A percentile compares a stretch with the other conserved stretches of the same genome.
These are phyloP conservation scores for Diatrype stigma DNA, from an alignment of 2,329 filamentous ascomycete genomes.

Conservation along the genomic window DNA sequence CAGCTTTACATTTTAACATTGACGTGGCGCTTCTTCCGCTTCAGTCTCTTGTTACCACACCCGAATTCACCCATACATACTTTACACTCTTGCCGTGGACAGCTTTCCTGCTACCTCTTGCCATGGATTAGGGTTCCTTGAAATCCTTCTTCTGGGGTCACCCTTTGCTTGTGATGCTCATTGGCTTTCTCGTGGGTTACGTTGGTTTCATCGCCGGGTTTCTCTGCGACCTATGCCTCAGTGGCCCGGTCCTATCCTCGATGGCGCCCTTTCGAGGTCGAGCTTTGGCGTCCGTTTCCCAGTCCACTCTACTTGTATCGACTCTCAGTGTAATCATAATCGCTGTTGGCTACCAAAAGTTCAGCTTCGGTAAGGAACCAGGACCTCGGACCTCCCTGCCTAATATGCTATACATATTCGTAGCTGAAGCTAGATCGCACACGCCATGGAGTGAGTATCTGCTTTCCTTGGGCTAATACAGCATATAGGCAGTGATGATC, in stretches of 20 bases:
- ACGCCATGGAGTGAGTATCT: background rate
- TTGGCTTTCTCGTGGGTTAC: background rate
- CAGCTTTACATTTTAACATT: too few species aligned
- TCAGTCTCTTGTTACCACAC: too few species aligned
- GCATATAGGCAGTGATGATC: constrained; percentile 18
- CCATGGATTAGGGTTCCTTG: background rate
- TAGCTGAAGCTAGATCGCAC: background rate
- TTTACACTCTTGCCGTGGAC: too few species aligned
- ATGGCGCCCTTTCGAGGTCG: background rate
- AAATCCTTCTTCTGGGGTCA: background rate
- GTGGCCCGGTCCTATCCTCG: background rate
- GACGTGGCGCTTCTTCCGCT: too few species aligned
- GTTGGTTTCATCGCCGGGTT: background rate
- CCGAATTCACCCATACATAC: too few species aligned
- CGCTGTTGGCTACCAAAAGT: background rate
- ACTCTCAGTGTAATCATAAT: background rate
- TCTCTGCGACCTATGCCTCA: background rate
- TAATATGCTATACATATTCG: background rate
- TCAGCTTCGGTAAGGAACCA: background rate
- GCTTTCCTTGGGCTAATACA: constrained; percentile 9
- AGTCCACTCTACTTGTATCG: background rate
- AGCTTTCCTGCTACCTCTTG: background rate
- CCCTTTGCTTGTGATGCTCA: background rate
- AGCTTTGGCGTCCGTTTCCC: background rate
- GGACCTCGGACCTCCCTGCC: background rate